phyloP scores from a whole-genome alignment of 129 eudicot genomes.

The Pseudognaphalium luteoalbum region DNA sequence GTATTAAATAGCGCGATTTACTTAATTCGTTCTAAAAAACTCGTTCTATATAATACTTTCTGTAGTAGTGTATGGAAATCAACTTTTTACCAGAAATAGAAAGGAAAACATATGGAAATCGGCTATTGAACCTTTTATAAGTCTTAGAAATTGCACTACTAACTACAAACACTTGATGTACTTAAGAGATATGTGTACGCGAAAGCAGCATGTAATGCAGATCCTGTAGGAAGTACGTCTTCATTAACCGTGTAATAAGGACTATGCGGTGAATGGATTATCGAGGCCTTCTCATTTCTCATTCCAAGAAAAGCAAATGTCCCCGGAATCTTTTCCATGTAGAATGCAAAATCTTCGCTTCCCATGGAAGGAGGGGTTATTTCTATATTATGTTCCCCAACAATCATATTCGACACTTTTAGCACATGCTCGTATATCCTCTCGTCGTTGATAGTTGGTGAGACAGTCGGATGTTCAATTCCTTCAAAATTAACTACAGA shows the following conservation, averaged over 20 bases:
- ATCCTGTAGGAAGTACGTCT: constrained; percentile 63
- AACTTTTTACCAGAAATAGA: no score
- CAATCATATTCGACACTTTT: constrained; percentile 39
- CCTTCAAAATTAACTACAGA: constrained; percentile 49
- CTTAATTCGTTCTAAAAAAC: no score
- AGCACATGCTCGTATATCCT: constrained; percentile 47
- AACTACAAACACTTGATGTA: not conserved
- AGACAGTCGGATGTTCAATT: constrained; percentile 46
- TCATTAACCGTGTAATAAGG: constrained; percentile 60
- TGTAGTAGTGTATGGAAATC: no score
- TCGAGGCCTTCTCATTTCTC: constrained; percentile 42
- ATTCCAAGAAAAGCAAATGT: constrained; percentile 52
- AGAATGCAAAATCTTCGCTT: constrained; percentile 71
- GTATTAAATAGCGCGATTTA: no score
- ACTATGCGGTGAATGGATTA: constrained; percentile 55
- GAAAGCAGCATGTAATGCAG: constrained; percentile 65
- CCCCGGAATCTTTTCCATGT: constrained; percentile 54
- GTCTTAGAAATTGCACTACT: no score
- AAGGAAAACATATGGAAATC: no score
- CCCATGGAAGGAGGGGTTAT: constrained; percentile 49
- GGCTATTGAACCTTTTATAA: no score
- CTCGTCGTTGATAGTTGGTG: constrained; percentile 57
- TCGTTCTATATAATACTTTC: no score
- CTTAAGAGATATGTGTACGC: constrained; percentile 54
- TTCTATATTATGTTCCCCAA: constrained; percentile 42